Evolutionary conservation across 2,329 filamentous ascomycete genomes (phyloP).

Genomic region (Calonectria ilicicola): DNA sequence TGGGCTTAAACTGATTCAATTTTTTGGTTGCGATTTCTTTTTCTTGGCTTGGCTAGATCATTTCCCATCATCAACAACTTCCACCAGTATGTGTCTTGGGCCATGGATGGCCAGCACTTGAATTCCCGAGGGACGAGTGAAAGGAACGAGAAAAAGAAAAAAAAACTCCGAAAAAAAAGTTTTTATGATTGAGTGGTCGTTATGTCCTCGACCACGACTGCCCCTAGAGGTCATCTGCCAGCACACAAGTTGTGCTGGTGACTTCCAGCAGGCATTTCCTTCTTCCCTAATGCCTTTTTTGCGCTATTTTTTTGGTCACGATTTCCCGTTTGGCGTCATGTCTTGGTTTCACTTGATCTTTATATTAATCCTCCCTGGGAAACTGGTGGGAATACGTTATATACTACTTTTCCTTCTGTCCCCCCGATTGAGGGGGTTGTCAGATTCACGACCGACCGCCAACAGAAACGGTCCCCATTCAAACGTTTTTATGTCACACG

Average conservation of each 20-base stretch:
- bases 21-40: constrained; percentile 2
- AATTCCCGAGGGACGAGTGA: constrained; percentile 30
- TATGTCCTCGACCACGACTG: constrained; percentile 9
- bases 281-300: constrained; percentile 37
- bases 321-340: constrained; percentile 33
- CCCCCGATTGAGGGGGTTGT: neutral
- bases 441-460: constrained; percentile 17
- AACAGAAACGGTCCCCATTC: constrained; percentile 31
- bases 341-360: constrained; percentile 4
- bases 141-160: constrained; percentile 32
- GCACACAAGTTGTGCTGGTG: neutral
- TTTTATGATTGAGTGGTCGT: constrained; percentile 14
- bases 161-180: constrained; percentile 26
- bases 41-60: constrained; percentile 27
- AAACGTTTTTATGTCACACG: constrained; percentile 42
- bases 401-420: constrained; percentile 14
- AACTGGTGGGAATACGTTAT: constrained; percentile 32
- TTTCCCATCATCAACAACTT: constrained; percentile 28
- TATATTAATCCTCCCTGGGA: constrained; percentile 24
- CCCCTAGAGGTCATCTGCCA: neutral
- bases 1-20: constrained; percentile 30
- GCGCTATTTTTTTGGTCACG: constrained; percentile 26
- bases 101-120: constrained; percentile 18
- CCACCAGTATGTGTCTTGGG: constrained; percentile 28
- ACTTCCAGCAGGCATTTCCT: constrained; percentile 22